Conservation (phyloP, 2,329 filamentous ascomycete species). For the Clarireedia hainanense region DNA sequence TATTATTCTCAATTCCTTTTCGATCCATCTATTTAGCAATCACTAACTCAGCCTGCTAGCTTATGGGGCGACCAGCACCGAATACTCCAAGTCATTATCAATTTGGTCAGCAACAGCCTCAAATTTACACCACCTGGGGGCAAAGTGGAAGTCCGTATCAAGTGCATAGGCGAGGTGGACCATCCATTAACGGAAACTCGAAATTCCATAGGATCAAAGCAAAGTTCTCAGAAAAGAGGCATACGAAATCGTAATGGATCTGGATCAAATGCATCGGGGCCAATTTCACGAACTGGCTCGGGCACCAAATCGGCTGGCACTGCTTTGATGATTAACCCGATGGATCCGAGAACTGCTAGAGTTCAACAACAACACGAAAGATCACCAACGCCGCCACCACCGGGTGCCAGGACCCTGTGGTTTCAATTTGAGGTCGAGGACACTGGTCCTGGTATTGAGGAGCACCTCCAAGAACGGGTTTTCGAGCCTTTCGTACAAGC, state of each 20-base stretch:
- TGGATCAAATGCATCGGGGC: constrained; percentile 28
- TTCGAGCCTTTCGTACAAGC: constrained; percentile 95
- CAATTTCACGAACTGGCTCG: constrained; percentile 35
- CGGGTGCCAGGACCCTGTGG: constrained; percentile 54
- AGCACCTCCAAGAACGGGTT: constrained; percentile 69
- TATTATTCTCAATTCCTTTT: constrained; percentile 7
- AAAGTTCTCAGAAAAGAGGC: constrained; percentile 21
- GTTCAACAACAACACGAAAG: constrained; percentile 41
- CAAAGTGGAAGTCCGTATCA: constrained; percentile 67
- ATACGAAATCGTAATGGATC: constrained; percentile 19
- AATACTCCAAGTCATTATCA: constrained; percentile 89
- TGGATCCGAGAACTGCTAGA: constrained; percentile 35
- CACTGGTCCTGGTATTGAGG: constrained; percentile 77
- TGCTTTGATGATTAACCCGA: constrained; percentile 54
- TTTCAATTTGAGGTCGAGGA: constrained; percentile 90
- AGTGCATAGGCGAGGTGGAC: constrained; percentile 54
- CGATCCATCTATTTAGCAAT: constrained; percentile 25
- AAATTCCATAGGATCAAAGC: constrained; percentile 21
- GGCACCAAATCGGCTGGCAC: constrained; percentile 35
- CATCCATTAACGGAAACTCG: constrained; percentile 18
- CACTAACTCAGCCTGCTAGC: background rate
- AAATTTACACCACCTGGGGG: constrained; percentile 82
- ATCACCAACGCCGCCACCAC: constrained; percentile 52
- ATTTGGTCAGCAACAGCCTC: constrained; percentile 82
- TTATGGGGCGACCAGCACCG: constrained; percentile 90